Conservation (phyloP, 1,139 yeast genomes). For the Pichia cactophila region DNA sequence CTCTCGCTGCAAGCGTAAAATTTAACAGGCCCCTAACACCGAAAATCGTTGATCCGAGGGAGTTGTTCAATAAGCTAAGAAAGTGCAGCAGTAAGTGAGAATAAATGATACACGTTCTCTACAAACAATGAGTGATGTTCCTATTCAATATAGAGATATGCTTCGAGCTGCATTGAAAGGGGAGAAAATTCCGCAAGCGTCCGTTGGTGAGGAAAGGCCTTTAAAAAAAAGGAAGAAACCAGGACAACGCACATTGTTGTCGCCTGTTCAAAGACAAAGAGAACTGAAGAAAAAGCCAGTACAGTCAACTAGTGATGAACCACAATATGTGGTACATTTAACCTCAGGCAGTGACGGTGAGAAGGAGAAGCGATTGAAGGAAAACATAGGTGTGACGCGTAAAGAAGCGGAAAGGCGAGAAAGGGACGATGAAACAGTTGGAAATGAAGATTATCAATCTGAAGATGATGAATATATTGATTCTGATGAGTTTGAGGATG, state of each 20-base stretch:
- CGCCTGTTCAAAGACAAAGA: conserved; percentile 6
- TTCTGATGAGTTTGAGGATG: conserved; percentile 32
- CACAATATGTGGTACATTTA: conserved; percentile 6
- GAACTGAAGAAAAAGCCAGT: conserved; percentile 4
- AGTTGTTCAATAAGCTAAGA: background rate
- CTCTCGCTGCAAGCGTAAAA: no score
- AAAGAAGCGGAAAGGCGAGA: background rate
- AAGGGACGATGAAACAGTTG: conserved; percentile 13
- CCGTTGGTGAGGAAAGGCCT: conserved; percentile 2
- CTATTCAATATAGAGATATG: conserved; percentile 10
- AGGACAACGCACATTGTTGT: conserved; percentile 2
- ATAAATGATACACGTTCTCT: background rate
- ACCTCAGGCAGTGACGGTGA: conserved; percentile 2
- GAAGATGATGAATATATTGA: conserved; percentile 24
- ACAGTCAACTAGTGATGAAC: conserved; percentile 1
- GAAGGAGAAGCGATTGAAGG: background rate
- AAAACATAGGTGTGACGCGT: background rate
- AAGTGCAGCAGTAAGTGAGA: no score
- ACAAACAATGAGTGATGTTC: conserved; percentile 5
- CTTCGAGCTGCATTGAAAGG: conserved; percentile 10
- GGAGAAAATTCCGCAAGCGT: conserved; percentile 1
- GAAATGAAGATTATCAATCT: conserved; percentile 12
- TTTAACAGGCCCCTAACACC: background rate
- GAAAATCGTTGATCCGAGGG: background rate
- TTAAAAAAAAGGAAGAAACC: conserved; percentile 2